Base-by-base conservation (phyloP, 1,139 yeast species). In the Suhomyces guaymorum region DNA sequence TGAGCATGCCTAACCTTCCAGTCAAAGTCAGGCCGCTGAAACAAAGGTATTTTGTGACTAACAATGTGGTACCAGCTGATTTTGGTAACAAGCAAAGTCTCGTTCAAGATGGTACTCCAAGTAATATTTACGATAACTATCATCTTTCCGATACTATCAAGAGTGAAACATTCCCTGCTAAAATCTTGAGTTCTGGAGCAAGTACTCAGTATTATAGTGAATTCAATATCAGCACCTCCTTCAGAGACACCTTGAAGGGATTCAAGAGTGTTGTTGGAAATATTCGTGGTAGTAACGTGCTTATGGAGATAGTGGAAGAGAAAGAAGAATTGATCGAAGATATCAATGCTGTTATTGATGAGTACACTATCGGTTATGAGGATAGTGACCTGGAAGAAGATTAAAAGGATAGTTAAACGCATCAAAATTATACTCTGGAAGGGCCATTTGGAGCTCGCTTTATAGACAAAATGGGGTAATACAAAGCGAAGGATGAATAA, bases 281-380 rank as follows among this genome's bases (percentile, higher is more conserved):
- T 30, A 59, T 63, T 22, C 65, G 59, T 23, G 46, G 36, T 12
- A 35, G 39, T 20, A 21, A 27, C 42, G 40, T 17, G 18, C 40
- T 18, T 51, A 49, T 66, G 58, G 46, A 40, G 3, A 41, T 60
- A n/a, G 70, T 75, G n/a, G 90, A 81, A 35, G 90, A 82, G 32
- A 71, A 84, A 40, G 81, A 75, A 23, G 90, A 83, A 38, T 49
- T 83, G 39, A 61, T 80, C 16, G 84, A 86, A 36, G 73, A 72
- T 23, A 53, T 84, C 12, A 74, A 71, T 15, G 54, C 57, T 4
- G 38, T 79, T 27, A 68, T 78, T 0, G 68, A 70, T 19, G 74
- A 72, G 35, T 85, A 83, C 48, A 76, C 76, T 16, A 59, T 63
- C 45, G 89, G 88, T 0, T 79, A 74, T 64, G 67, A 66, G 28